phyloP scores from a whole-genome alignment of 176 grass and related monocot genomes.

The Juncus effusus region DNA sequence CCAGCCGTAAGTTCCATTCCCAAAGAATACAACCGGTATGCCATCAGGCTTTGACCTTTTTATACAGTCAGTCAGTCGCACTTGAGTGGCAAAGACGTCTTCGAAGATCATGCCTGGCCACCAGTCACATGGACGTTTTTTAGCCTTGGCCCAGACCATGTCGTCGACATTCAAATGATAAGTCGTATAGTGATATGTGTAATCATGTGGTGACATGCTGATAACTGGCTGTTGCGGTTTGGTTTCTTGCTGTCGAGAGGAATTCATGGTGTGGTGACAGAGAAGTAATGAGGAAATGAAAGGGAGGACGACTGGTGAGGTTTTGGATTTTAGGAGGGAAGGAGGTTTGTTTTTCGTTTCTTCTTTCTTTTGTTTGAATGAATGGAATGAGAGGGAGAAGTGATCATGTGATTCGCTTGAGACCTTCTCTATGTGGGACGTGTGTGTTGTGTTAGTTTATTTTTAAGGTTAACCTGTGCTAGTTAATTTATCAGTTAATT shows the following conservation, averaged over 20 bases:
- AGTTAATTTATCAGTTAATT: too few relatives aligned
- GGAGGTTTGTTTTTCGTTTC: not conserved
- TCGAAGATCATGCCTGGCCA: constrained; percentile 89
- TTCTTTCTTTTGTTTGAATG: too few relatives aligned
- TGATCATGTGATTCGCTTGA: too few relatives aligned
- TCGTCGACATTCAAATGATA: constrained; percentile 45
- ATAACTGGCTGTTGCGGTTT: not conserved
- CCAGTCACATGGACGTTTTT: constrained; percentile 68
- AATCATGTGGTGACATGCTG: not conserved
- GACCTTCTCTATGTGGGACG: too few relatives aligned
- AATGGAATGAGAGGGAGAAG: too few relatives aligned
- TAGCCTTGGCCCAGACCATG: constrained; percentile 98
- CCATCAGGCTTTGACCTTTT: constrained; percentile 37
- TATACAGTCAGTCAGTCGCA: constrained; percentile 38
- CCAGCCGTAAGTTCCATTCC: constrained; percentile 91
- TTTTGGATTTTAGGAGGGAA: not conserved
- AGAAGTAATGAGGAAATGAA: not conserved
- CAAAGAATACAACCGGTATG: constrained; percentile 81
- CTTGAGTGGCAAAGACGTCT: constrained; percentile 45
- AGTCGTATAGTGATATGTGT: constrained; percentile 17
- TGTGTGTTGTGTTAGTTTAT: too few relatives aligned
- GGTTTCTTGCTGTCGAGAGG: constrained; percentile 14
- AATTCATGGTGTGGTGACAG: not conserved
- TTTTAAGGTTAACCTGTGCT: too few relatives aligned
- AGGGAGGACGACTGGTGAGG: not conserved